A percentile compares a stretch with the other conserved stretches of the same genome.
phyloP scores from a whole-genome alignment of 1,284 basidiomycete genomes.

The Boletus calvinii region DNA sequence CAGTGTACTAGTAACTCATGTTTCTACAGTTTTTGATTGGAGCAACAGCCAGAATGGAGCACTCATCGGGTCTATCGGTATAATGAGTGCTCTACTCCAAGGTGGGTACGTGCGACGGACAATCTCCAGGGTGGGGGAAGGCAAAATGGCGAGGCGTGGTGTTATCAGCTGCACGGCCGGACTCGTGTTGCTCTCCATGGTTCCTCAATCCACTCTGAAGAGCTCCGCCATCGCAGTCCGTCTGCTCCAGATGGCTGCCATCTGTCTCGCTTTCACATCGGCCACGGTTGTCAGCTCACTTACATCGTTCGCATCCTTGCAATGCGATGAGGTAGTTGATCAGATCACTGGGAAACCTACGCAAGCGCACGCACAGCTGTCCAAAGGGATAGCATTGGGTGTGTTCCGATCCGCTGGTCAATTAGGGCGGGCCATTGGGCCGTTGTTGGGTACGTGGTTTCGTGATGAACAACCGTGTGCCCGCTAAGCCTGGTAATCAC shows the following conservation, averaged over 20 bases:
- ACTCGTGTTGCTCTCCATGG: constrained; percentile 64
- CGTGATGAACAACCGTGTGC: not conserved
- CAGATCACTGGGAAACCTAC: constrained; percentile 53
- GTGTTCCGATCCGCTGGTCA: constrained; percentile 86
- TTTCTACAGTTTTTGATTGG: constrained; percentile 73
- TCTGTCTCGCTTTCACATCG: constrained; percentile 84
- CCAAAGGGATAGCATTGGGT: constrained; percentile 84
- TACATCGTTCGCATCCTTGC: constrained; percentile 81
- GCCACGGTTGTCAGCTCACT: constrained; percentile 90
- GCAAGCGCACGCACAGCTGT: constrained; percentile 61
- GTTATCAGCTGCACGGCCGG: constrained; percentile 68
- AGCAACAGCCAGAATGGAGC: constrained; percentile 87
- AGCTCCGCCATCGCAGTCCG: constrained; percentile 48
- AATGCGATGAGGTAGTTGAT: constrained; percentile 75
- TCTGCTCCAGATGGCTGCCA: constrained; percentile 71
- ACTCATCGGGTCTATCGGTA: constrained; percentile 84
- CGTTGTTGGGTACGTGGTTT: constrained; percentile 65
- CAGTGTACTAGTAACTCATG: not conserved
- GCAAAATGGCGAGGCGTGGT: constrained; percentile 76
- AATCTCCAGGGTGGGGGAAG: constrained; percentile 69
- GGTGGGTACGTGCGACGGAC: constrained; percentile 87
- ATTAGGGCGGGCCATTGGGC: constrained; percentile 86
- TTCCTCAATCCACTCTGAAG: constrained; percentile 56
- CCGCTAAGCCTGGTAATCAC: constrained; percentile 10
- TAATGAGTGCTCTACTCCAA: constrained; percentile 84